Percentiles rank a stretch among this genome's conserved stretches.
Conservation (phyloP, 805 yeast species). For the Teunomyces tritomae region DNA sequence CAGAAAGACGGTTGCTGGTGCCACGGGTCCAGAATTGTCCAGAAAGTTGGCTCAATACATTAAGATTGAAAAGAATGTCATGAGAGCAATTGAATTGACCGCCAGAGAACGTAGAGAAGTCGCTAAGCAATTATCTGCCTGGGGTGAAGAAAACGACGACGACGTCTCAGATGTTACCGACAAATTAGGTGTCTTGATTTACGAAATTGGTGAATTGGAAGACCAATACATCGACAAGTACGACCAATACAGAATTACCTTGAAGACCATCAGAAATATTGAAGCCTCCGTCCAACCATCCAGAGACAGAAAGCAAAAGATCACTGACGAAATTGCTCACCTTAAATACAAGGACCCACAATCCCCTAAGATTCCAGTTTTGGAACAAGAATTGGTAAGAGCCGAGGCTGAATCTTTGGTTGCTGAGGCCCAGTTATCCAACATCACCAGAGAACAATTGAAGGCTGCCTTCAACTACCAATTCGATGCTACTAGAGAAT, state of each 20-base stretch:
- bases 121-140: conserved; percentile 75
- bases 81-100: conserved; percentile 74
- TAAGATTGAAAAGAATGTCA: conserved; percentile 78
- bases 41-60: conserved; percentile 71
- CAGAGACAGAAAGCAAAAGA: conserved; percentile 80
- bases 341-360: conserved; percentile 83
- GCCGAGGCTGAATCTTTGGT: conserved; percentile 90
- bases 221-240: conserved; percentile 84
- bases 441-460: conserved; percentile 83
- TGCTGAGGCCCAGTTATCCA: conserved; percentile 88
- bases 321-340: conserved; percentile 81
- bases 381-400: conserved; percentile 87
- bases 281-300: conserved; percentile 88
- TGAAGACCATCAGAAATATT: conserved; percentile 78
- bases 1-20: conserved; percentile 73
- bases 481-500: conserved; percentile 82
- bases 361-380: conserved; percentile 73
- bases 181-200: conserved; percentile 78
- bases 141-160: conserved; percentile 89
- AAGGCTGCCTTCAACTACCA: conserved; percentile 82
- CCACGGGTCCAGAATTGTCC: conserved; percentile 76
- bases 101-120: conserved; percentile 78
- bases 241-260: conserved; percentile 81
- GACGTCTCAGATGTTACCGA: conserved; percentile 85
- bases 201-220: conserved; percentile 82